Percentiles rank a stretch among this genome's conserved stretches.
Evolutionary conservation across 2,329 filamentous ascomycete genomes (phyloP).

Genomic region (Chrysosporium keratinophilum): DNA sequence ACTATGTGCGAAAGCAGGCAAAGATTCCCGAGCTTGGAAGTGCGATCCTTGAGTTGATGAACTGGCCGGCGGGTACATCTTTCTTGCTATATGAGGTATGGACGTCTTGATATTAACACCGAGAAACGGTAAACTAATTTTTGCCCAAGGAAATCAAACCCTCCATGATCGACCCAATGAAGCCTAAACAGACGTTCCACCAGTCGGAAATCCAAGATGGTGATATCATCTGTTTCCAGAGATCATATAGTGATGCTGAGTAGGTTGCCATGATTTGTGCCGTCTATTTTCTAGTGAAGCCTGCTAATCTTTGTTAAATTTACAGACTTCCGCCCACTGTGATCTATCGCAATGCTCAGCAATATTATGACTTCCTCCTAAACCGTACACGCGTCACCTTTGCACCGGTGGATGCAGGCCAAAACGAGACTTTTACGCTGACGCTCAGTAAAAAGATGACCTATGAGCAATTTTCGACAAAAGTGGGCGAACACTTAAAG

Average conservation of each 20-base stretch:
- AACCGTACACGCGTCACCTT: constrained; percentile 75
- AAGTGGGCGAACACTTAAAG: constrained; percentile 66
- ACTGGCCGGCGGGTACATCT: constrained; percentile 66
- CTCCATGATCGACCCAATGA: constrained; percentile 91
- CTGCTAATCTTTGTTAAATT: background rate
- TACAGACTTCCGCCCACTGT: constrained; percentile 32
- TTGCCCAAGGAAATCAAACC: constrained; percentile 73
- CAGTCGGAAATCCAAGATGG: constrained; percentile 93
- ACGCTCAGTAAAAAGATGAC: constrained; percentile 76
- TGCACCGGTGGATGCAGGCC: constrained; percentile 47
- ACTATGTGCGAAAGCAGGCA: constrained; percentile 79
- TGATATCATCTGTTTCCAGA: constrained; percentile 92
- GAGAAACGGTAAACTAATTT: background rate
- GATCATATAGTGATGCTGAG: constrained; percentile 40
- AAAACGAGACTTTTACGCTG: constrained; percentile 60
- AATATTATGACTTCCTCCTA: constrained; percentile 88
- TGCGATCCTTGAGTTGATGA: constrained; percentile 69
- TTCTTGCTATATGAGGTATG: constrained; percentile 67
- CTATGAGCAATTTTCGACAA: constrained; percentile 77
- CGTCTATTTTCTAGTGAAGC: background rate
- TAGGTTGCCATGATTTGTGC: constrained; percentile 11
- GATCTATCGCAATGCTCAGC: constrained; percentile 56
- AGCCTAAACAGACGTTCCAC: constrained; percentile 77
- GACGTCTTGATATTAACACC: background rate
- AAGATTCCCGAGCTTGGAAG: constrained; percentile 77